Percentiles rank a stretch among this genome's conserved stretches.
phyloP scores from a whole-genome alignment of 2,329 filamentous ascomycete genomes.

The Colletotrichum eleusines region DNA sequence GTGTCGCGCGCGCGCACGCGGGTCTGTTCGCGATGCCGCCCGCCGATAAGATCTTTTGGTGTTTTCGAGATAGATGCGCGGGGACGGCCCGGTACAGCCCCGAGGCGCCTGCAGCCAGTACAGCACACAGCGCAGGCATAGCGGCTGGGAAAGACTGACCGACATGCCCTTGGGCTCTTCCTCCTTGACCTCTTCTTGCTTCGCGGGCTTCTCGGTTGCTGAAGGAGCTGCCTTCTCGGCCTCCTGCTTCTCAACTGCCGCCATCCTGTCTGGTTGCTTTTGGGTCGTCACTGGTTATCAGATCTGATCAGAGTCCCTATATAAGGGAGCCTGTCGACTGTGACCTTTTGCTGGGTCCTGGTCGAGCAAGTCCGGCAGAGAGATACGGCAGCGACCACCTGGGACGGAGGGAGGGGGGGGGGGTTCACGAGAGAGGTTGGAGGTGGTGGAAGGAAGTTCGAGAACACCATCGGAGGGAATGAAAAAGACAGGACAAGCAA shows the following conservation, averaged over 20 bases:
- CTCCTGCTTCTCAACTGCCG: slow-evolving; percentile 32
- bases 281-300: slow-evolving; percentile 20
- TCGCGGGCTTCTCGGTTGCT: slow-evolving; percentile 25
- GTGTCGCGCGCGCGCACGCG: not conserved
- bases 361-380: slow-evolving; percentile 18
- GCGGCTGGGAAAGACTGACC: slow-evolving; percentile 32
- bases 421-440: not conserved
- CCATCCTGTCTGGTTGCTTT: slow-evolving; percentile 21
- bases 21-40: not conserved
- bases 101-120: slow-evolving; percentile 5
- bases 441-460: slow-evolving; percentile 20
- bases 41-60: not conserved
- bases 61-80: slow-evolving; percentile 8
- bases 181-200: slow-evolving; percentile 14
- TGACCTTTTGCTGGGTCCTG: slow-evolving; percentile 21
- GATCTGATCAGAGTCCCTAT: slow-evolving; percentile 26
- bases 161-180: slow-evolving; percentile 23
- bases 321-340: not conserved
- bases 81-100: slow-evolving; percentile 25
- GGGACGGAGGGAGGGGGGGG: not conserved
- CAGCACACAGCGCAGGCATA: not conserved
- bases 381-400: not conserved
- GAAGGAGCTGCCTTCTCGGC: slow-evolving; percentile 17
- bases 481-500: slow-evolving; percentile 13
- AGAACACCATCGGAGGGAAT: not conserved